These are phyloP conservation scores for Leccinum fuscescens DNA, from an alignment of 1,284 basidiomycete species.

Conservation along the genomic window DNA sequence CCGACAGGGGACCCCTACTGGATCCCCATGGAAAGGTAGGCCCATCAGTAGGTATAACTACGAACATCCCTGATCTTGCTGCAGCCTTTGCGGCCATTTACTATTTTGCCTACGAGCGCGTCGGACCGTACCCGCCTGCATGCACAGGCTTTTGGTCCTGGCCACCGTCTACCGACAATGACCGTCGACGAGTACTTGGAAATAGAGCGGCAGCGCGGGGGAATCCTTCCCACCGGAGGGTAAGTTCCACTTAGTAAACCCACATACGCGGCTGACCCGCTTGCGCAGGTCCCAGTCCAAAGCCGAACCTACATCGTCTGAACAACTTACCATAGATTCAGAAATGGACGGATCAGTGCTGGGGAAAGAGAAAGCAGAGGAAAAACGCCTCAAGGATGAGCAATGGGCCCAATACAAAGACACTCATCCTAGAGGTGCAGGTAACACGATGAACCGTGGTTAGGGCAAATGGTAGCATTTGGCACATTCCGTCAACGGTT, in stretches of 20 bases:
- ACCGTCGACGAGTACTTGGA: conserved; percentile 93
- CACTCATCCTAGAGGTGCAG: conserved; percentile 76
- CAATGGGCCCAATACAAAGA: conserved; percentile 86
- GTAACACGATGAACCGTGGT: conserved; percentile 95
- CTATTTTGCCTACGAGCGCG: conserved; percentile 76
- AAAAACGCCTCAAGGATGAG: conserved; percentile 80
- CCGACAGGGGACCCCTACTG: conserved; percentile 65
- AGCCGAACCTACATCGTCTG: conserved; percentile 66
- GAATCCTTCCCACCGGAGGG: conserved; percentile 87
- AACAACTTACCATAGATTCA: conserved; percentile 73
- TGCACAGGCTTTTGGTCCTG: conserved; percentile 81
- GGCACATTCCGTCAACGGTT: conserved; percentile 8
- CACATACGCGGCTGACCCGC: conserved; percentile 8
- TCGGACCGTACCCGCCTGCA: conserved; percentile 70
- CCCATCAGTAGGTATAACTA: not conserved
- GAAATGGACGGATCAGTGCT: conserved; percentile 80
- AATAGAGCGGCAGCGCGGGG: conserved; percentile 81
- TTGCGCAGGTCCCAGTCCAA: conserved; percentile 64
- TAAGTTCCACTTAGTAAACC: conserved; percentile 38
- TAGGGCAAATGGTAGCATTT: conserved; percentile 33
- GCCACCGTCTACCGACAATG: conserved; percentile 93
- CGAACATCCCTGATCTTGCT: conserved; percentile 6
- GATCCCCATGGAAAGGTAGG: conserved; percentile 73
- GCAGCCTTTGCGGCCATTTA: conserved; percentile 84
- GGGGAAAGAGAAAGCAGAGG: conserved; percentile 72